phyloP scores from a whole-genome alignment of 192 early-diverging fungal genomes.

The Backusella tarrabulga region DNA sequence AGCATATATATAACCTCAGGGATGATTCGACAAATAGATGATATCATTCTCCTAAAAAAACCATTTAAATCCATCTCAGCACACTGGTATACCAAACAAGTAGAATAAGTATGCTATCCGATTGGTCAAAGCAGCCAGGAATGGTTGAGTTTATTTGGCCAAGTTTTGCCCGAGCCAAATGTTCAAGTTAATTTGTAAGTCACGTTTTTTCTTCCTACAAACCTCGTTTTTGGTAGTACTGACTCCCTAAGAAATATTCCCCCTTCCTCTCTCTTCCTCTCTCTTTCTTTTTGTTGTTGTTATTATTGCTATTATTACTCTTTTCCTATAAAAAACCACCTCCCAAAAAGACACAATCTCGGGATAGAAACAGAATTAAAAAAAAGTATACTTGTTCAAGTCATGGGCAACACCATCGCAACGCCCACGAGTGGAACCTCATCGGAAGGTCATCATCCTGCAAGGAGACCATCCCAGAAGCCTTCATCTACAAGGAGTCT shows the following conservation, averaged over 20 bases:
- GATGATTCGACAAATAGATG: too few relatives aligned
- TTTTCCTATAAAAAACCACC: background rate
- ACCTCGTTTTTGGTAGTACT: background rate
- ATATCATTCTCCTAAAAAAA: too few relatives aligned
- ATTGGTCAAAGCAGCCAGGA: background rate
- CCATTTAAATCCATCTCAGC: too few relatives aligned
- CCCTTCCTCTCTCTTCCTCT: background rate
- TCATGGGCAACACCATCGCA: constrained; percentile 27
- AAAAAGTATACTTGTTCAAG: background rate
- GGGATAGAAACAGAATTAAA: background rate
- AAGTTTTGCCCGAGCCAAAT: background rate
- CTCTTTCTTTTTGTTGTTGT: background rate
- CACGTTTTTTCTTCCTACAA: background rate
- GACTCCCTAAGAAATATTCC: background rate
- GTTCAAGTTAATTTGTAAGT: background rate
- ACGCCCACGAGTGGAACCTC: constrained; percentile 9
- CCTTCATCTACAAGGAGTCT: constrained; percentile 27
- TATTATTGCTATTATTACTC: background rate
- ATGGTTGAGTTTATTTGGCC: background rate
- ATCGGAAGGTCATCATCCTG: background rate
- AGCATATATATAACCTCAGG: too few relatives aligned
- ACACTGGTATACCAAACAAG: too few relatives aligned
- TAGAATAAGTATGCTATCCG: background rate
- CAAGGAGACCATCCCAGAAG: constrained; percentile 24
- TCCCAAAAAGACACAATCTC: background rate